phyloP scores from a whole-genome alignment of 148 eudicot species.

The Gaultheria prostrata region DNA sequence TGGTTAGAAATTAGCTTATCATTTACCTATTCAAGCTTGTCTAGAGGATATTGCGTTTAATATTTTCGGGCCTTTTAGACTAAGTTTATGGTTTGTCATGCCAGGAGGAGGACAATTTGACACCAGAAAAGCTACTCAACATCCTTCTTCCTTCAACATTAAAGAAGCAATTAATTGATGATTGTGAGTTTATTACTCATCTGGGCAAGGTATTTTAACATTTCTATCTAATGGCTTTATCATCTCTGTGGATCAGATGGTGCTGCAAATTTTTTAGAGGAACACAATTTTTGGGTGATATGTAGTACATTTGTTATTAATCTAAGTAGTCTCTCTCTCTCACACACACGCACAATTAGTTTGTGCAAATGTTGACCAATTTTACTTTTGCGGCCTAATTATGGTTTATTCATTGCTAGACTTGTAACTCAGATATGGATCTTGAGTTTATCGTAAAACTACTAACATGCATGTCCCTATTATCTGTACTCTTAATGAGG shows the following conservation, averaged over 20 bases:
- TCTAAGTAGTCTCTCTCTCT: background rate
- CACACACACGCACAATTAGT: no score
- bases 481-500: background rate
- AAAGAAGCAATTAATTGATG: conserved; percentile 57
- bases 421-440: no score
- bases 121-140: conserved; percentile 36
- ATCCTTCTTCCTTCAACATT: conserved; percentile 49
- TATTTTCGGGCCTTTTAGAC: background rate
- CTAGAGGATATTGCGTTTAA: background rate
- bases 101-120: conserved; percentile 32
- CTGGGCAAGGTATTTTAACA: conserved; percentile 51
- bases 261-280: background rate
- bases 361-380: background rate
- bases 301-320: background rate
- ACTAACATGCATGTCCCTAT: background rate
- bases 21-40: background rate
- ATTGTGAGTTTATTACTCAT: conserved; percentile 45
- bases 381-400: background rate
- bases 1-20: background rate
- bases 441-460: no score
- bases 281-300: background rate
- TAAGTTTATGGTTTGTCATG: conserved; percentile 5
- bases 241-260: background rate
- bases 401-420: no score
- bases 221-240: background rate